Conservation (phyloP, 176 grass and related monocot species). For the Secale cereale region DNA sequence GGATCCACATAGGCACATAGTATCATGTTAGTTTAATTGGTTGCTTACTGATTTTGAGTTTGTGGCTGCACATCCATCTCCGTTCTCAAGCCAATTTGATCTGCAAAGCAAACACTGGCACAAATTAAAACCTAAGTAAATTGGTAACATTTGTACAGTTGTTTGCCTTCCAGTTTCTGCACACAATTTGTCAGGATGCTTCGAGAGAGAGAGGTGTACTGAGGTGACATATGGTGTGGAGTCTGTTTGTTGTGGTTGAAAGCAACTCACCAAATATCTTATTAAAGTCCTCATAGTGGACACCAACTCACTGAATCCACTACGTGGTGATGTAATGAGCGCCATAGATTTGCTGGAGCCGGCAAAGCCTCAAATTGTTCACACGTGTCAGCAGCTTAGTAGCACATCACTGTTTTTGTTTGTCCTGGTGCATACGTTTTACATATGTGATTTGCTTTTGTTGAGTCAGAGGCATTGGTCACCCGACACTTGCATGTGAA, state of each 20-base stretch:
- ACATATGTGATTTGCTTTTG: slow-evolving; percentile 6
- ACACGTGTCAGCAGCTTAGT: slow-evolving; percentile 12
- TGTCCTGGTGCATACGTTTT: not conserved
- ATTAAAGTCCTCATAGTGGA: not conserved
- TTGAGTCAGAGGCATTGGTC: slow-evolving; percentile 1
- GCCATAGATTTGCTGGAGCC: not conserved
- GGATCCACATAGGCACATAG: not conserved
- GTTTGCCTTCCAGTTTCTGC: not conserved
- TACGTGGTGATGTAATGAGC: not conserved
- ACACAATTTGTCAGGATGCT: not conserved
- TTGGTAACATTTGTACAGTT: not conserved
- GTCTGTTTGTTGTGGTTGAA: not conserved
- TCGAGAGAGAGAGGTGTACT: not conserved
- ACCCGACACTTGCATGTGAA: slow-evolving; percentile 21
- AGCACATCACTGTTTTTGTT: not conserved
- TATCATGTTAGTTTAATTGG: not conserved
- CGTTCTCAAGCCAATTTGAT: not conserved
- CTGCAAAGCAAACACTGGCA: not conserved
- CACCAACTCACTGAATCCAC: slow-evolving; percentile 14
- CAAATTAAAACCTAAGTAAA: not conserved
- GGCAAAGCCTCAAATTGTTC: not conserved
- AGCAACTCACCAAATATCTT: not conserved
- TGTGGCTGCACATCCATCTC: not conserved
- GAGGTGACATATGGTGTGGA: not conserved
- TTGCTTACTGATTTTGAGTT: not conserved